Percentiles rank a stretch among this genome's conserved stretches.
phyloP scores from a whole-genome alignment of 2,329 filamentous ascomycete genomes.

The Diplocarpon mali region DNA sequence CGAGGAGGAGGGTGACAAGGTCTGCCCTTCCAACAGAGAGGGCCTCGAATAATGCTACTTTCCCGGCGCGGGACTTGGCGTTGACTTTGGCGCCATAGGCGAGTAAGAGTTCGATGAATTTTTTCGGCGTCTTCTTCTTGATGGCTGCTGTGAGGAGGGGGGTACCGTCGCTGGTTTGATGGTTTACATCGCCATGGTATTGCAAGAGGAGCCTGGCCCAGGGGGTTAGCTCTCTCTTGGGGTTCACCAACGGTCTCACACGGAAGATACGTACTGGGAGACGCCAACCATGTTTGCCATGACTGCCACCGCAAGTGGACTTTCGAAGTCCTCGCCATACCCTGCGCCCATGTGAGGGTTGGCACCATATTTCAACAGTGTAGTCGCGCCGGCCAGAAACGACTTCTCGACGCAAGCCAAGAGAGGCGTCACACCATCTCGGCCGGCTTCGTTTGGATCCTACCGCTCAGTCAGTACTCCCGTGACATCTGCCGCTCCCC shows the following conservation, averaged over 20 bases:
- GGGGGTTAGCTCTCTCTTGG: too few relatives aligned
- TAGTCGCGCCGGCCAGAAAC: conserved; percentile 44
- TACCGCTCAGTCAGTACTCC: too few relatives aligned
- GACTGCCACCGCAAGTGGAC: conserved; percentile 41
- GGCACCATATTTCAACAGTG: conserved; percentile 54
- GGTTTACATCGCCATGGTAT: conserved; percentile 48
- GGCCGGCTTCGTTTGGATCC: conserved; percentile 41
- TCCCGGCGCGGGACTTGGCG: conserved; percentile 47
- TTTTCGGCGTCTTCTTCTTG: conserved; percentile 43
- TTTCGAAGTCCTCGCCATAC: conserved; percentile 35
- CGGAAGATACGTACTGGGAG: conserved; percentile 29
- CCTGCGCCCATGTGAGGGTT: conserved; percentile 43
- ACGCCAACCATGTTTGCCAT: conserved; percentile 43
- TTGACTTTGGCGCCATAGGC: conserved; percentile 49
- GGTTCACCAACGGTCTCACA: too few relatives aligned
- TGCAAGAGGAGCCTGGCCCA: conserved; percentile 38
- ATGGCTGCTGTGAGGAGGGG: conserved; percentile 51
- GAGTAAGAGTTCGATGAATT: conserved; percentile 47
- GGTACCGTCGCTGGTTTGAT: conserved; percentile 43
- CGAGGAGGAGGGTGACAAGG: conserved; percentile 40
- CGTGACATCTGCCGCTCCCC: too few relatives aligned
- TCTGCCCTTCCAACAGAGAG: conserved; percentile 46
- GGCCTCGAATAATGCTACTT: conserved; percentile 52
- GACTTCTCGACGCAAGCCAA: conserved; percentile 39
- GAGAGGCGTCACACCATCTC: conserved; percentile 40